phyloP scores from a whole-genome alignment of 1,139 yeast genomes.

The Diutina scorzettiae region DNA sequence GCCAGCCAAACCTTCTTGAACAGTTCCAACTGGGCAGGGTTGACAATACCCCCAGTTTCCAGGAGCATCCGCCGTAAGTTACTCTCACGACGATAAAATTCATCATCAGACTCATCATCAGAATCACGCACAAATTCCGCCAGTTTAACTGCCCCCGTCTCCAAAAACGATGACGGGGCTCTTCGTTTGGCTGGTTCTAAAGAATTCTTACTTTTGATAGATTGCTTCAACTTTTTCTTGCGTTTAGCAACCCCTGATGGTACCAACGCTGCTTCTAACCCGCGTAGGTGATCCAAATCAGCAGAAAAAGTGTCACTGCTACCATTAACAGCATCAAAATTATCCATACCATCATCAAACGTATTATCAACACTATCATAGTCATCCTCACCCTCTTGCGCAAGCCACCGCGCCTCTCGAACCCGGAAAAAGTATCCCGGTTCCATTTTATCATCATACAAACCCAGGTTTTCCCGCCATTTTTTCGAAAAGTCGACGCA shows the following conservation, averaged over 20 bases:
- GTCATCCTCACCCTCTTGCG: conserved; percentile 13
- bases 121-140: conserved; percentile 48
- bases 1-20: conserved; percentile 27
- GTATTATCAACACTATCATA: neutral
- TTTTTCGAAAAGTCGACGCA: conserved; percentile 18
- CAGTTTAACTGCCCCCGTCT: conserved; percentile 18
- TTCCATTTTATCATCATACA: conserved; percentile 31
- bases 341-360: neutral
- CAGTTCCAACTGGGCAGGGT: conserved; percentile 23
- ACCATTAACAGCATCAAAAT: conserved; percentile 7
- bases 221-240: too few species aligned
- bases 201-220: neutral
- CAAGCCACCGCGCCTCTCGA: conserved; percentile 15
- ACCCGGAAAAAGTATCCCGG: conserved; percentile 24
- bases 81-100: conserved; percentile 52
- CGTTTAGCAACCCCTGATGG: neutral
- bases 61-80: conserved; percentile 32
- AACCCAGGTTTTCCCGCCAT: conserved; percentile 19
- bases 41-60: conserved; percentile 30
- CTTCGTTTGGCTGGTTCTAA: conserved; percentile 10
- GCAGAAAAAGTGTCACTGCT: conserved; percentile 13
- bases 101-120: conserved; percentile 60
- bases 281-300: conserved; percentile 23
- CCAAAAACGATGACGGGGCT: conserved; percentile 8
- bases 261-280: conserved; percentile 15